These are phyloP conservation scores for Pestalotiopsis sp. DNA, from an alignment of 2,329 filamentous ascomycete genomes.

Conservation along the genomic window DNA sequence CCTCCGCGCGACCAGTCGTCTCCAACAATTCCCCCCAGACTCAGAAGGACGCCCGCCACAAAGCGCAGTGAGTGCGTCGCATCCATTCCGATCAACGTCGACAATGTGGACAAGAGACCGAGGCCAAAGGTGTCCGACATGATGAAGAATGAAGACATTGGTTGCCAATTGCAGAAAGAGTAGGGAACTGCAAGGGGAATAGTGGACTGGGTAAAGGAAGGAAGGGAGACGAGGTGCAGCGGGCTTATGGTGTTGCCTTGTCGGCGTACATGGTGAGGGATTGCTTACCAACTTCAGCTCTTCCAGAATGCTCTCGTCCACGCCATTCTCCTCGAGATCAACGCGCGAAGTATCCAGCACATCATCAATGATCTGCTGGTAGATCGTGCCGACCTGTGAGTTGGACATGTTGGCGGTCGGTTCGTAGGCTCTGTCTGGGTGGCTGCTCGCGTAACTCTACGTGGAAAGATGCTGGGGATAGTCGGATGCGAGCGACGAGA, in stretches of 20 bases:
- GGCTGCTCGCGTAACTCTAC: neutral
- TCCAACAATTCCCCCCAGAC: slow-evolving; percentile 19
- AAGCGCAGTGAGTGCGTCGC: neutral
- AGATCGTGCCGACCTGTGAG: slow-evolving; percentile 71
- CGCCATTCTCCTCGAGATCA: slow-evolving; percentile 95
- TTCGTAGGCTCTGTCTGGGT: neutral
- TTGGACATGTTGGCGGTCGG: slow-evolving; percentile 54
- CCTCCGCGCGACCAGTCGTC: slow-evolving; percentile 40
- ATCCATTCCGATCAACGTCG: neutral
- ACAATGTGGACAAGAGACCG: slow-evolving; percentile 11
- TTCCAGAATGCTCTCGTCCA: slow-evolving; percentile 83
- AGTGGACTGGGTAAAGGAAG: slow-evolving; percentile 3
- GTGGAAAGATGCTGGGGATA: neutral
- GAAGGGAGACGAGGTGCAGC: slow-evolving; percentile 12
- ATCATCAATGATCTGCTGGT: slow-evolving; percentile 76
- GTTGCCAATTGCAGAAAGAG: neutral
- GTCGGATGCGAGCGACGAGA: neutral
- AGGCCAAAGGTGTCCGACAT: neutral
- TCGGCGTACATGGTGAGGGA: slow-evolving; percentile 16
- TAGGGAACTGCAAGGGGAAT: neutral
- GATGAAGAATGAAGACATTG: neutral
- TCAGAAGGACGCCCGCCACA: neutral
- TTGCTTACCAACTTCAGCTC: slow-evolving; percentile 82
- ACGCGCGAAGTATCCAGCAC: slow-evolving; percentile 90
- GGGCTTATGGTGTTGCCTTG: neutral